Evolutionary conservation across 2,329 filamentous ascomycete species (phyloP), one percentile per base, ranked within the genome.

Genomic region (Scorias spongiosa): DNA sequence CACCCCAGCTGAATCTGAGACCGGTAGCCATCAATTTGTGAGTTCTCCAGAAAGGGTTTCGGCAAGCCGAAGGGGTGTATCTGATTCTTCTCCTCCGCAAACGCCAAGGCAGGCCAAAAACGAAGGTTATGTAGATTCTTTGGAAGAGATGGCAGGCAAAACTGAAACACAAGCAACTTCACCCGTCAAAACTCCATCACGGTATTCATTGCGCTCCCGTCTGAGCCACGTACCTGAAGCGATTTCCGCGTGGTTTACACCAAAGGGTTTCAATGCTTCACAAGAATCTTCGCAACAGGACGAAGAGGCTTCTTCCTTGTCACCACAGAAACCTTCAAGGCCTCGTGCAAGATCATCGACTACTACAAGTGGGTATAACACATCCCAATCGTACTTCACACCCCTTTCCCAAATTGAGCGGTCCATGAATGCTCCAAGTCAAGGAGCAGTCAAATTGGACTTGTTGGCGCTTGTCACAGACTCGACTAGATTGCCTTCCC

Each of bases 331-430:
- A 9, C 18, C 42, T 38, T 29, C 40, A 20, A 29, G 32, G 10
- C 29, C n/a, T 34, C 29, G 32, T 10, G 14, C 30, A 43, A 42
- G 17, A 30, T 44, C 40, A 47, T 12, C 56, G 59, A 4, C 55
- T 53, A n/a, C 54, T 60, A 40, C 38, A 12, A 7, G 3, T 28
- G 67, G 66, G 39, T 53, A 65, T 32, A 56, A 55, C 1, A 69
- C 68, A 0, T 50, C 59, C 0, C 49, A 64, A n/a, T 57, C 62
- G 5, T 71, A 70, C 56, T 71, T 68, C 55, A 64, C 62, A 0
- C 63, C 66, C 0, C 59, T 71, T 0, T 55, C 61, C 37, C 57
- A 61, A 30, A 56, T 70, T 2, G 39, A 54, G 10, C 58, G 56
- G 12, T 49, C 56, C 34, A 55, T 70, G 39, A 69, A 70, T 47